A percentile compares a stretch with the other conserved stretches of the same genome.
Conservation (phyloP, 2,329 filamentous ascomycete species). For the Monosporascus sp. region DNA sequence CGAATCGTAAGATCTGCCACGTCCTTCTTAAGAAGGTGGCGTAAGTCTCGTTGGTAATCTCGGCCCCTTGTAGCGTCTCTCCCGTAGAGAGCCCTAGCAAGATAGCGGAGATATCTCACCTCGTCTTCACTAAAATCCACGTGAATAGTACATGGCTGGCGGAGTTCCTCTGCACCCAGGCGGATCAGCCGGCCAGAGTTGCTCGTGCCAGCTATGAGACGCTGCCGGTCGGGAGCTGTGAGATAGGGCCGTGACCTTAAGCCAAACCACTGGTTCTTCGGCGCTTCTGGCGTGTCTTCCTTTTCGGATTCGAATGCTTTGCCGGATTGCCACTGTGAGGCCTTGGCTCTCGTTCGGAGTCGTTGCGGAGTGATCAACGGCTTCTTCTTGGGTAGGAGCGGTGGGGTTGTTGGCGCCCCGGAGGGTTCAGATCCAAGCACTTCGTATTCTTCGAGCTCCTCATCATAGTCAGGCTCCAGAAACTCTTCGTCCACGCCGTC, state of each 20-base stretch:
- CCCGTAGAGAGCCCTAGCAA: slow-evolving; percentile 20
- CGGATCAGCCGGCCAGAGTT: slow-evolving; percentile 5
- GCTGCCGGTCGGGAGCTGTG: slow-evolving; percentile 10
- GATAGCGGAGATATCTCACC: slow-evolving; percentile 16
- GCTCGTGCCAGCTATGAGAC: slow-evolving; percentile 10
- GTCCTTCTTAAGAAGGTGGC: slow-evolving; percentile 24
- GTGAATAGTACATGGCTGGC: slow-evolving; percentile 17
- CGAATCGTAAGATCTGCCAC: slow-evolving; percentile 3
- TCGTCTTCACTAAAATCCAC: slow-evolving; percentile 25
- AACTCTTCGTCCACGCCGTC: background rate
- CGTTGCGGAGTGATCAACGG: slow-evolving; percentile 13
- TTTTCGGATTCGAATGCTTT: slow-evolving; percentile 12
- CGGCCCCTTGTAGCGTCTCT: slow-evolving; percentile 5
- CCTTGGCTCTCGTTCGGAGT: slow-evolving; percentile 17
- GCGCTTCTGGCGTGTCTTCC: slow-evolving; percentile 6
- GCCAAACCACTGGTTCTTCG: slow-evolving; percentile 13
- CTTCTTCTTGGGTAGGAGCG: slow-evolving; percentile 6
- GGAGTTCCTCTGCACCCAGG: slow-evolving; percentile 6
- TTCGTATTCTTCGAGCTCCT: background rate
- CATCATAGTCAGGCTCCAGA: background rate
- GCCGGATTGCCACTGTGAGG: slow-evolving; percentile 23
- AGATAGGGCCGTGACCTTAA: slow-evolving; percentile 21
- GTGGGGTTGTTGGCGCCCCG: slow-evolving; percentile 3
- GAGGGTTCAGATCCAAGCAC: background rate
- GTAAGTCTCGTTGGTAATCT: slow-evolving; percentile 17